Conservation (phyloP, 345 rosid genomes). For the Gossypium rotundifolium region DNA sequence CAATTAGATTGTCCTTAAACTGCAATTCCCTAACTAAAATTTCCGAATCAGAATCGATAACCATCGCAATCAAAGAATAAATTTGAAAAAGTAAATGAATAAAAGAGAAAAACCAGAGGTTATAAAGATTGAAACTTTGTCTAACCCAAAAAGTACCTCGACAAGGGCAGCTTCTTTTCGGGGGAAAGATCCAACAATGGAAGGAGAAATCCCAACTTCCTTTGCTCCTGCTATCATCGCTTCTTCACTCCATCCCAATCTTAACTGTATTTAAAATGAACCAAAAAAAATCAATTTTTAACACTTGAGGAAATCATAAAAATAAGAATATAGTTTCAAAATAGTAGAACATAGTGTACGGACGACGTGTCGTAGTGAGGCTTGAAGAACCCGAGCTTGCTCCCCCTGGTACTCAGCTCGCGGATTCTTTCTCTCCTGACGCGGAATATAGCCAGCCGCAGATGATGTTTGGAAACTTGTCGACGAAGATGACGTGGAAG, state of each 20-base stretch:
- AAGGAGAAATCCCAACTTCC: constrained; percentile 82
- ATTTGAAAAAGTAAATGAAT: not conserved
- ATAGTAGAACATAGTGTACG: constrained; percentile 5
- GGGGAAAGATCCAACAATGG: constrained; percentile 78
- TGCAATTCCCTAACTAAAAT: not conserved
- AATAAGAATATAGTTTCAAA: not conserved
- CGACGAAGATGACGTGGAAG: constrained; percentile 24
- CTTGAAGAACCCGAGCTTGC: constrained; percentile 69
- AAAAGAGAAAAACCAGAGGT: not conserved
- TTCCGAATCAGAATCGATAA: not conserved
- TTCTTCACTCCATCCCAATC: constrained; percentile 80
- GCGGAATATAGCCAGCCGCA: constrained; percentile 32
- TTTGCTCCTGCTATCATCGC: constrained; percentile 92
- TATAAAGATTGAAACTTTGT: not conserved
- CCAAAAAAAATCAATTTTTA: not conserved
- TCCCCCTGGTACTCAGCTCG: constrained; percentile 57
- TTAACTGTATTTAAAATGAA: constrained; percentile 29
- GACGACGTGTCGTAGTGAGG: constrained; percentile 84
- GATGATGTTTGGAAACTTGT: constrained; percentile 18
- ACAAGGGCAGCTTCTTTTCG: constrained; percentile 84
- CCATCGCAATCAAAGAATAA: not conserved
- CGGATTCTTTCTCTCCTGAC: constrained; percentile 39
- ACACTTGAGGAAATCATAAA: not conserved
- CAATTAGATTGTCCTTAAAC: not conserved
- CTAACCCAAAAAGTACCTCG: constrained; percentile 43